Base-by-base conservation (phyloP, 2,329 filamentous ascomycete genomes). In the Aureobasidium lini region DNA sequence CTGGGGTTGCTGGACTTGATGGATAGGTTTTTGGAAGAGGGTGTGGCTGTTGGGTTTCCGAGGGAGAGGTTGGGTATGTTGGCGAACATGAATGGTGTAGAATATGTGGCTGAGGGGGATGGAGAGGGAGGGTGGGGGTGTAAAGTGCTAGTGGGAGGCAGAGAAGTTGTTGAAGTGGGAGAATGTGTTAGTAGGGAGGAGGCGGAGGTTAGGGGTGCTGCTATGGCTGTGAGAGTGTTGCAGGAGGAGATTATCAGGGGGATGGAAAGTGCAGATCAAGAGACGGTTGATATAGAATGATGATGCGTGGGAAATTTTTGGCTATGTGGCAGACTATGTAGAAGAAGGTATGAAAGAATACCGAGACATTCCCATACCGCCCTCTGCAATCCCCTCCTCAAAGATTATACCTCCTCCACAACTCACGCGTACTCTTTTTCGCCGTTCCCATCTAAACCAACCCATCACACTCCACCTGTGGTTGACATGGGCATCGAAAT, bases 61-160 rank as follows among this genome's bases (percentile, higher is more conserved):
- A 92, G 90, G 71, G 85, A 90, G 69, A 78, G 84, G 60, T 72
- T 95, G 8, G 85, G 87, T 0, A 73, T 79, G 46, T 64, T 87
- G 34, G 84, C 84, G 0, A 78, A 75, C 3, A 71, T 64, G 59
- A 72, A 79, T 59, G 78, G 69, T 31, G 80, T 90, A 0, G 69
- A 73, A 36, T 91, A 90, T 69, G 68, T 44, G 6, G 60, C 49
- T 36, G 57, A 64, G 36, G 43, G 61, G 32, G 10, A 56, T 6
- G 47, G 28, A 34, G 47, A 61, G 10, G 44, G 31, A 37, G 11
- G 4, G 2, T 73, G 70, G 61, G 64, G 36, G 8, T 74, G 72
- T 37, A 67, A 68, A 44, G 69, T 76, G 4, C 66, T 64, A 34
- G 67, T 76, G 18, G 74, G 70, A 1, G 70, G 66, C 1, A 61